Conservation (phyloP, 208 protist genomes). For the Leishmania amazonensis region DNA sequence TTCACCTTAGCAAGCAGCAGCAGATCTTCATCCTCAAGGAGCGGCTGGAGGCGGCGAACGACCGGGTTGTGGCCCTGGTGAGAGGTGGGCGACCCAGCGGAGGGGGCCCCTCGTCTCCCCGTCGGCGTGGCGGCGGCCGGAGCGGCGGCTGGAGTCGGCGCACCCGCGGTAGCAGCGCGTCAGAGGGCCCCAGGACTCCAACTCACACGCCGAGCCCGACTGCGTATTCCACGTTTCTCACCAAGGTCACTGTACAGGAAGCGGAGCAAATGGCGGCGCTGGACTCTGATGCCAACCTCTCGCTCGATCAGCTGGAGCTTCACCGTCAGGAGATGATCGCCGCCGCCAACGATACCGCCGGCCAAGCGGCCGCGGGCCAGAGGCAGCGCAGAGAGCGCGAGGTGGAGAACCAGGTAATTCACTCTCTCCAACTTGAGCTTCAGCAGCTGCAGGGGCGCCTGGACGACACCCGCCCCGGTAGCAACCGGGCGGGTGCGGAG, state of each 20-base stretch:
- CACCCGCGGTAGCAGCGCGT: neutral
- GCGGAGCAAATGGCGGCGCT: conserved; percentile 30
- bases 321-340: neutral
- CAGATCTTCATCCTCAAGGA: conserved; percentile 85
- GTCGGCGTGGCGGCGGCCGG: conserved; percentile 4
- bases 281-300: conserved; percentile 37
- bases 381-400: conserved; percentile 41
- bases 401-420: conserved; percentile 37
- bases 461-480: conserved; percentile 3
- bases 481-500: neutral
- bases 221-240: neutral
- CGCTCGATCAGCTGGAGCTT: conserved; percentile 6
- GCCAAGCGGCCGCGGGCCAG: neutral
- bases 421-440: conserved; percentile 40
- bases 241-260: conserved; percentile 18
- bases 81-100: conserved; percentile 2
- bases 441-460: conserved; percentile 12
- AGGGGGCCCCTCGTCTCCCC: neutral
- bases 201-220: neutral
- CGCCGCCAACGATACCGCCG: neutral
- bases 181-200: neutral
- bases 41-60: conserved; percentile 68
- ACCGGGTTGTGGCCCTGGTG: conserved; percentile 43
- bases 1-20: conserved; percentile 81
- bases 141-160: neutral